A percentile compares a stretch with the other conserved stretches of the same genome.
Conservation (phyloP, 139 green algal genomes). For the Chlorella sorokiniana region DNA sequence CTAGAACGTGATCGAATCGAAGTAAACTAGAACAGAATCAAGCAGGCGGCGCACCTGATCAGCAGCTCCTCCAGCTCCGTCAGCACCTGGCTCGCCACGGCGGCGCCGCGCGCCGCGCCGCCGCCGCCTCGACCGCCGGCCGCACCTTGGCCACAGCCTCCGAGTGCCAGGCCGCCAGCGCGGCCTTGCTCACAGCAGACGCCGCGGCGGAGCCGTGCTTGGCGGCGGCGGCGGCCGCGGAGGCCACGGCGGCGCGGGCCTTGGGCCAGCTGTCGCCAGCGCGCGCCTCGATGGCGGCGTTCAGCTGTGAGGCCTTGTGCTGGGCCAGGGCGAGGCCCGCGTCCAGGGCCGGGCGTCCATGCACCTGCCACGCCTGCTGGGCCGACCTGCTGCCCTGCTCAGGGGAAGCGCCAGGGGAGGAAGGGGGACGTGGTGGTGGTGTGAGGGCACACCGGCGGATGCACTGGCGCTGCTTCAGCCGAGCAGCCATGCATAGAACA, state of each 20-base stretch:
- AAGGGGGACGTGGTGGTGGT: no score
- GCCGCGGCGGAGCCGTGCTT: not conserved
- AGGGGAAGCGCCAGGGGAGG: not conserved
- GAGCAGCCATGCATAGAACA: no score
- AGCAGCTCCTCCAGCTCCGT: slow-evolving; percentile 23
- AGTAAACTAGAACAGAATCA: no score
- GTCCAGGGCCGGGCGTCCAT: slow-evolving; percentile 5
- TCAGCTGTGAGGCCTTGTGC: slow-evolving; percentile 7
- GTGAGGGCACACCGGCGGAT: no score
- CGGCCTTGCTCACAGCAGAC: not conserved
- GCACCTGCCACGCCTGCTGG: not conserved
- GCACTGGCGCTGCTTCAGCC: no score
- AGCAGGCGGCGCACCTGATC: slow-evolving; percentile 19
- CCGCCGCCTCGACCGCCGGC: slow-evolving; percentile 5
- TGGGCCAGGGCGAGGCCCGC: not conserved
- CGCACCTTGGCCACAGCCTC: slow-evolving; percentile 10
- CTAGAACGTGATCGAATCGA: no score
- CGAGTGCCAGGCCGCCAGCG: slow-evolving; percentile 4
- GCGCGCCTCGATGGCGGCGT: not conserved
- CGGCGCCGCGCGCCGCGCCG: not conserved
- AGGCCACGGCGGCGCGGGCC: slow-evolving; percentile 1
- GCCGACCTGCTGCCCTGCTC: slow-evolving; percentile 7
- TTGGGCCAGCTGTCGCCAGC: slow-evolving; percentile 21
- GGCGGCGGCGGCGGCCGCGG: not conserved
- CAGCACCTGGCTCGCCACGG: not conserved